A percentile compares a stretch with the other conserved stretches of the same genome.
Evolutionary conservation across 805 yeast genomes (phyloP).

Genomic region (Candida endomychidarum): DNA sequence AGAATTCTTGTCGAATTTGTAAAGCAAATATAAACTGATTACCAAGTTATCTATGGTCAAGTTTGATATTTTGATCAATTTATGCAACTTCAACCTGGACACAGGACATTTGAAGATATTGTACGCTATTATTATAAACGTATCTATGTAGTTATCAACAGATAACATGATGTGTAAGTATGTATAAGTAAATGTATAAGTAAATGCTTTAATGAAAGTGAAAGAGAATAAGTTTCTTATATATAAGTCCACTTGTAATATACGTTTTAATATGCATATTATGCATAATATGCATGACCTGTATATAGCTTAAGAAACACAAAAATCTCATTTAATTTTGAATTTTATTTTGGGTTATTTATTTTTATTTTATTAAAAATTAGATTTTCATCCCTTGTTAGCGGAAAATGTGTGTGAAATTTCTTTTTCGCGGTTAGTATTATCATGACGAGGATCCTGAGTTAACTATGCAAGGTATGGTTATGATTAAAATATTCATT

Average conservation of each 20-base stretch:
- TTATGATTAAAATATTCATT: not conserved
- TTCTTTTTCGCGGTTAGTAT: not conserved
- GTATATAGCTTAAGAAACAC: no score
- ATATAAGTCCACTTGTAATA: not conserved
- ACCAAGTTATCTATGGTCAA: constrained; percentile 13
- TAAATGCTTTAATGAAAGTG: not conserved
- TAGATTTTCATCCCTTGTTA: not conserved
- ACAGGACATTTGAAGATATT: constrained; percentile 5
- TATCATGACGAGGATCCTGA: no score
- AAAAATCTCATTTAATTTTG: constrained; percentile 1
- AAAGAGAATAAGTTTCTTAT: not conserved
- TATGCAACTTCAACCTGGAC: constrained; percentile 5
- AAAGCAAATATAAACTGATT: constrained; percentile 11
- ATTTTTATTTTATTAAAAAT: no score
- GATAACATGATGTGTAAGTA: constrained; percentile 5
- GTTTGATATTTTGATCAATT: constrained; percentile 13
- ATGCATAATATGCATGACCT: constrained; percentile 1
- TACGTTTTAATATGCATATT: no score
- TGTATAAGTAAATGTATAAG: no score
- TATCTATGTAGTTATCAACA: constrained; percentile 7
- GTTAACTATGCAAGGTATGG: not conserved
- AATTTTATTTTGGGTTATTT: no score
- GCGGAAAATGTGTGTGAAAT: not conserved
- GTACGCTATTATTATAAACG: constrained; percentile 3
- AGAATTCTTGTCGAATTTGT: constrained; percentile 12